Conservation (phyloP, 306 rosid species). For the Sphenostylis stenocarpa region DNA sequence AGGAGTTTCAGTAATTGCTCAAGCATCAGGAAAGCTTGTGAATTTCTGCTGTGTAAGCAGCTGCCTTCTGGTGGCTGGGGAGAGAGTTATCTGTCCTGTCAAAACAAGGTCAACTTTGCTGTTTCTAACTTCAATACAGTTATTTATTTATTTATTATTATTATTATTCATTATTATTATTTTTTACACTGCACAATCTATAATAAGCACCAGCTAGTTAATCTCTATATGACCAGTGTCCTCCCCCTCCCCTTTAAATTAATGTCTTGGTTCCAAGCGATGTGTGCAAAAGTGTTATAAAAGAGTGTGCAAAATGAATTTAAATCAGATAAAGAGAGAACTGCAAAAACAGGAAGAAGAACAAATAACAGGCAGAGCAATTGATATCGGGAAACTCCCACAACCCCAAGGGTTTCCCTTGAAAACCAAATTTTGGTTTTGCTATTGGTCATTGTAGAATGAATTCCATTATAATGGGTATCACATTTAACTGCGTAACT, state of each 20-base stretch:
- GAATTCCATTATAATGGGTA: neutral
- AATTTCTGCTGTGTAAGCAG: conserved; percentile 75
- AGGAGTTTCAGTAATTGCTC: conserved; percentile 56
- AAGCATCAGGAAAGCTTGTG: conserved; percentile 70
- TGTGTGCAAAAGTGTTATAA: neutral
- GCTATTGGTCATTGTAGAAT: neutral
- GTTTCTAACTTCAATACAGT: neutral
- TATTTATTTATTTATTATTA: too few species aligned
- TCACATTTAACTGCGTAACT: neutral
- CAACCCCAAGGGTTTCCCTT: neutral
- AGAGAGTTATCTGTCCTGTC: conserved; percentile 88
- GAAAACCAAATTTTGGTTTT: neutral
- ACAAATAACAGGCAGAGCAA: too few species aligned
- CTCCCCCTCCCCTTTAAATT: neutral
- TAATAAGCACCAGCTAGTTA: neutral
- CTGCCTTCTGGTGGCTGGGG: conserved; percentile 87
- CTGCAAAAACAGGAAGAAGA: too few species aligned
- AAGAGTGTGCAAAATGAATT: neutral
- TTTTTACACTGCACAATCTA: neutral
- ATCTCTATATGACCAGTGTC: neutral
- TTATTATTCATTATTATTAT: too few species aligned
- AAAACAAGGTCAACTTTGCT: conserved; percentile 64
- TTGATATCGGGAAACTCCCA: too few species aligned
- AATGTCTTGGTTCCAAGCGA: neutral
- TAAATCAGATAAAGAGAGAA: too few species aligned